Base-by-base conservation (phyloP, 2,329 filamentous ascomycete species). In the Phaeosphaeria sp. region DNA sequence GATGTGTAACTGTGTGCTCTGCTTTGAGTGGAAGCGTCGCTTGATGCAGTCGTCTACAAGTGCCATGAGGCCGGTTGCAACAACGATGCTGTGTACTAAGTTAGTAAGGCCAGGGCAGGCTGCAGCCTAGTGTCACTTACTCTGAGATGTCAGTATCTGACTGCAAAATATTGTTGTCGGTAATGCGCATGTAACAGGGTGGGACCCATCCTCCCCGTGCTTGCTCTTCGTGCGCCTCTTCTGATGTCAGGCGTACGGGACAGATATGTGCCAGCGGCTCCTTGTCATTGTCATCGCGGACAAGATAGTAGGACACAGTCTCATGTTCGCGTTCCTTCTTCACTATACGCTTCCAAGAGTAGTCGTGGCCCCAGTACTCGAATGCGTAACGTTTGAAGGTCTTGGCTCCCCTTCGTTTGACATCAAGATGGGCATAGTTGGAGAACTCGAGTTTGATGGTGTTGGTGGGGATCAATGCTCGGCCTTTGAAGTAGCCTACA, bases 21-120 rank as follows among this genome's bases (percentile, higher is more conserved):
- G 80, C 66, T 84, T 85, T 43, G 81, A 79, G 67, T 86, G 87
- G 87, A 92, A 95, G 56, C 86, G 87, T 60, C 87, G 84, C 77
- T 91, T 91, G 81, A 98, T 97, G 80, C 89, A 92, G 79, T 98
- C 92, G 72, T 98, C 94, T 51, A 96, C 90, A 46, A 98, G 86
- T 7, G 91, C 87, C 67, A 96, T 88, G 66, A 98, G 85, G 22
- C 94, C 94, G n/a, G 93, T 95, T 47, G 93, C 87, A 62, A 98
- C 85, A 62, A 98, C 89, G 64, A 96, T 89, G 76, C 93, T 96
- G 65, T 42, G 48, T 46, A n/a, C 36, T 20, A 33, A 17, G 46
- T 75, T 56, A 74, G 68, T 59, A 36, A 13, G 11, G 30, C 56
- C 44, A 54, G 36, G 52, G 57, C 43, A 44, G 52, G 46, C 13